Conservation (phyloP, 805 yeast genomes). For the Komagataella populi region DNA sequence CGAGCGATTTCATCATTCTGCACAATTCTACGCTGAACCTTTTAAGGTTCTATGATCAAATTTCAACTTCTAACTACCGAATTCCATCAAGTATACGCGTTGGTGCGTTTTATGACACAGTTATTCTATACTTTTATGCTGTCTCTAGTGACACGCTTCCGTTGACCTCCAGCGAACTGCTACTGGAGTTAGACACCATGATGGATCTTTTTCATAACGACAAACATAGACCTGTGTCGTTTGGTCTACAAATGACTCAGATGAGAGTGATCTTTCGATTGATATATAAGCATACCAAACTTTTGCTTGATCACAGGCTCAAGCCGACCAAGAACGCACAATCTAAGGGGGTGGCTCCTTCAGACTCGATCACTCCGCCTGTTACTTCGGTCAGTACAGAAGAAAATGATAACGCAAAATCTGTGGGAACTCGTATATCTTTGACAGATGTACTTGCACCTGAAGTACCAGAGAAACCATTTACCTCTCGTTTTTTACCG, state of each 20-base stretch:
- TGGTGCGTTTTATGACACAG: not conserved
- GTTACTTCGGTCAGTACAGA: not conserved
- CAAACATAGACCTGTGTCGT: not conserved
- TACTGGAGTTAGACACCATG: not conserved
- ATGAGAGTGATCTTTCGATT: not conserved
- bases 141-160: not conserved
- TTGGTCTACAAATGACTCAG: not conserved
- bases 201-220: not conserved
- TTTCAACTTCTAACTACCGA: not conserved
- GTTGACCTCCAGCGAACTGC: not conserved
- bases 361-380: not conserved
- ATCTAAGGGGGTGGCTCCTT: not conserved
- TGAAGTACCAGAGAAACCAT: not conserved
- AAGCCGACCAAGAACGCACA: not conserved
- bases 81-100: not conserved
- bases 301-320: not conserved
- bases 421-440: not conserved
- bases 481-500: not conserved
- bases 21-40: not conserved
- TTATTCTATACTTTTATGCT: no score
- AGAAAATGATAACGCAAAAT: not conserved
- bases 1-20: not conserved
- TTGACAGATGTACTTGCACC: not conserved
- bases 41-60: not conserved
- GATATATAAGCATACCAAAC: not conserved